These are phyloP conservation scores for Metschnikowia picachoensis DNA, from an alignment of 805 yeast genomes.

Conservation along the genomic window DNA sequence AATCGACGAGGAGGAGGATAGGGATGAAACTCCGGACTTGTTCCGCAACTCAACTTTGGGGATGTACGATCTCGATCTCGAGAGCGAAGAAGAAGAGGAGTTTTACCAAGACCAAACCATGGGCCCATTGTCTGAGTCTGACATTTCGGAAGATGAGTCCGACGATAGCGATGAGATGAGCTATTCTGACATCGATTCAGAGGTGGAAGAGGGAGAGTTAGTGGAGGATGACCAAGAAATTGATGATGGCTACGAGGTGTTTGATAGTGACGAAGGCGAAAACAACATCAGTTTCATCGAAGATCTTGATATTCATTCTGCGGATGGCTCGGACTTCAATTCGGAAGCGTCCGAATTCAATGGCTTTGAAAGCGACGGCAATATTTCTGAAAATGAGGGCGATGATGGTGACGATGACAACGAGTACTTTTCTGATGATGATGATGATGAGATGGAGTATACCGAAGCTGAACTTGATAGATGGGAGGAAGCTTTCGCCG, in stretches of 20 bases:
- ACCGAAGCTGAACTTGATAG: conserved; percentile 38
- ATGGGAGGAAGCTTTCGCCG: conserved; percentile 39
- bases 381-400: conserved; percentile 22
- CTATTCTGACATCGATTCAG: conserved; percentile 26
- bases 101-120: conserved; percentile 33
- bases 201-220: conserved; percentile 21
- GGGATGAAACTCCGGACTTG: conserved; percentile 78
- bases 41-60: conserved; percentile 88
- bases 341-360: conserved; percentile 28
- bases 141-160: conserved; percentile 22
- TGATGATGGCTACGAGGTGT: conserved; percentile 18
- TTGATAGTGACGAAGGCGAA: conserved; percentile 23
- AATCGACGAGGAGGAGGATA: conserved; percentile 49
- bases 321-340: conserved; percentile 28
- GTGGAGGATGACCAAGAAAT: conserved; percentile 14
- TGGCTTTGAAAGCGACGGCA: conserved; percentile 21
- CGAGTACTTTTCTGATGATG: conserved; percentile 35
- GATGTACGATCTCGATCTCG: conserved; percentile 83
- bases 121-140: conserved; percentile 38
- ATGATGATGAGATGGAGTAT: conserved; percentile 27
- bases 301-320: conserved; percentile 28
- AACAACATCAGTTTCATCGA: conserved; percentile 37
- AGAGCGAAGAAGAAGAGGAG: conserved; percentile 58
- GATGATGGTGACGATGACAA: conserved; percentile 36
- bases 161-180: conserved; percentile 22